Percentiles rank a stretch among this genome's conserved stretches.
These are phyloP conservation scores for Senna tora DNA, from an alignment of 306 rosid species.

Conservation along the genomic window DNA sequence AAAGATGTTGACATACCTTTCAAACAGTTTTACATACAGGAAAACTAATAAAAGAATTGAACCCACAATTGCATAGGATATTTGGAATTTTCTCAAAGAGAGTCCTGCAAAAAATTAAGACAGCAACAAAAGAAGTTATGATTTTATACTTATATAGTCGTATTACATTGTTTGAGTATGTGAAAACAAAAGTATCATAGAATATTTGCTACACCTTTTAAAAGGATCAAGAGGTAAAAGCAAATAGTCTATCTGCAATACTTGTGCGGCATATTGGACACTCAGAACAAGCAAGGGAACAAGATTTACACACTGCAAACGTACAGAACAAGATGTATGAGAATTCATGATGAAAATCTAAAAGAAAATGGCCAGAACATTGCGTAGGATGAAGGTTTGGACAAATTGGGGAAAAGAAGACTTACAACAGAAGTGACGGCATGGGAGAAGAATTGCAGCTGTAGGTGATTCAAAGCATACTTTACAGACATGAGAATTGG, in stretches of 20 bases:
- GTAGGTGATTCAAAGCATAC: slow-evolving; percentile 93
- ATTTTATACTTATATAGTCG: slow-evolving; percentile 15
- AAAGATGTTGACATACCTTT: slow-evolving; percentile 61
- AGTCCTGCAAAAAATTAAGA: slow-evolving; percentile 54
- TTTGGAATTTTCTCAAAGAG: slow-evolving; percentile 32
- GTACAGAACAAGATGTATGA: slow-evolving; percentile 28
- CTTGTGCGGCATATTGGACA: slow-evolving; percentile 94
- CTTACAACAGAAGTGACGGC: slow-evolving; percentile 98
- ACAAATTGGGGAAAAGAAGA: slow-evolving; percentile 5
- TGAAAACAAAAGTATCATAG: neutral
- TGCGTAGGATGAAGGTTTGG: neutral
- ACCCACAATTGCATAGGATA: slow-evolving; percentile 50
- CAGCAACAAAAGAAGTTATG: slow-evolving; percentile 6
- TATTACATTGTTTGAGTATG: slow-evolving; percentile 22
- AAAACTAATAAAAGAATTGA: slow-evolving; percentile 89
- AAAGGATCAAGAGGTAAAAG: slow-evolving; percentile 70
- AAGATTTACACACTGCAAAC: slow-evolving; percentile 81
- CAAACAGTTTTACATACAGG: slow-evolving; percentile 65
- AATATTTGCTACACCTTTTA: slow-evolving; percentile 52
- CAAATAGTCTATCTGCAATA: slow-evolving; percentile 93
- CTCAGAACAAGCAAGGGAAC: slow-evolving; percentile 97
- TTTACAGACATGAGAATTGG: slow-evolving; percentile 88
- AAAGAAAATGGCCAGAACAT: slow-evolving; percentile 23
- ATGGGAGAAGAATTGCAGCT: slow-evolving; percentile 93
- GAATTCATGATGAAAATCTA: slow-evolving; percentile 12